Conservation (phyloP, 225 moss, liverwort and hornwort species). For the Physcomitrium patens region DNA sequence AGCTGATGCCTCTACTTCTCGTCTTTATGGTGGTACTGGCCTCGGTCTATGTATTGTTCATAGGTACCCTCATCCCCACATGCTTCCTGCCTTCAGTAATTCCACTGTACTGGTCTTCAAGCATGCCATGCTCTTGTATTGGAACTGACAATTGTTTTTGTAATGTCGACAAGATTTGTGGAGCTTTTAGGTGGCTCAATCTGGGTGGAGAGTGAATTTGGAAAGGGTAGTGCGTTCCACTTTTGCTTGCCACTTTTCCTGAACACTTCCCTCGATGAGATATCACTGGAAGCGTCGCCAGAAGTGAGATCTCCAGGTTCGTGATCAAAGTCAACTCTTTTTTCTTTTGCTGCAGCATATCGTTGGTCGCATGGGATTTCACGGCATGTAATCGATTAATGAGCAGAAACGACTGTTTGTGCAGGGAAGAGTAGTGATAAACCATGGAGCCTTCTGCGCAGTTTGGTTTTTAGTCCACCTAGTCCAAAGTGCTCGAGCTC, state of each 20-base stretch:
- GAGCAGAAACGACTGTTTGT: conserved; percentile 3
- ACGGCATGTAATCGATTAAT: background rate
- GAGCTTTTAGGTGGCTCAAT: conserved; percentile 73
- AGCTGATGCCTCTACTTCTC: conserved; percentile 78
- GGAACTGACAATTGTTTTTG: background rate
- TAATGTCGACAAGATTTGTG: conserved; percentile 64
- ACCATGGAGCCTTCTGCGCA: conserved; percentile 32
- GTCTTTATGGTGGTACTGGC: conserved; percentile 81
- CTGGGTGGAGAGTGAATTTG: conserved; percentile 75
- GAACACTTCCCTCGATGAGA: background rate
- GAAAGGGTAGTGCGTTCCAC: conserved; percentile 63
- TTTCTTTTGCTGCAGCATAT: background rate
- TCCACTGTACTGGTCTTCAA: background rate
- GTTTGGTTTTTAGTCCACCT: conserved; percentile 3
- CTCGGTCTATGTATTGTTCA: conserved; percentile 81
- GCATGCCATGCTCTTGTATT: background rate
- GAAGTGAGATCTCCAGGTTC: background rate
- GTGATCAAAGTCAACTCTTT: background rate
- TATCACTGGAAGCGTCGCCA: conserved; percentile 24
- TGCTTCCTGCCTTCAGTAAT: background rate
- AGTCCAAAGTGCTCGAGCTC: background rate
- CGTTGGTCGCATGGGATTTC: background rate
- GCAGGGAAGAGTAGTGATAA: conserved; percentile 22
- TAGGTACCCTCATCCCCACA: conserved; percentile 42
- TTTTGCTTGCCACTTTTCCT: conserved; percentile 62